Evolutionary conservation across 441 rosid genomes (phyloP).

Genomic region (Mallotus repandus): DNA sequence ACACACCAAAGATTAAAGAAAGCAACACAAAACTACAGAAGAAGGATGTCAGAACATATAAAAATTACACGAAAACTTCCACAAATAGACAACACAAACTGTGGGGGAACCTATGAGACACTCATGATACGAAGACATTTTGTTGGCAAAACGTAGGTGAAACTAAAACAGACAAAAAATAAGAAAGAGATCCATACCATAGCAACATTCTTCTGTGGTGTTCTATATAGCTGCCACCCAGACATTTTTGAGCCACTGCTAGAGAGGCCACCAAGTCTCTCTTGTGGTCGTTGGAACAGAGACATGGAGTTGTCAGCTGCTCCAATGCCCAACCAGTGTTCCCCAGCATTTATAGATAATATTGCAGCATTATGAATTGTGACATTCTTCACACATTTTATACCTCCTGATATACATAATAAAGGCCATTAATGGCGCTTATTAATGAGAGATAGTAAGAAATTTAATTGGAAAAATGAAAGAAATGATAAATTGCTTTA

Average conservation of each 20-base stretch:
- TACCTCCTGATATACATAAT: slow-evolving; percentile 52
- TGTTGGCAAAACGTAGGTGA: not conserved
- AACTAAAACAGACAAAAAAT: not conserved
- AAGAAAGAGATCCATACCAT: slow-evolving; percentile 53
- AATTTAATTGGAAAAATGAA: slow-evolving; percentile 4
- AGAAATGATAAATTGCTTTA: slow-evolving; percentile 1
- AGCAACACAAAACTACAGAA: not conserved
- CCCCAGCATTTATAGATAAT: slow-evolving; percentile 88
- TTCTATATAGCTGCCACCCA: slow-evolving; percentile 97
- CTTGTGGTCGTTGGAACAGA: slow-evolving; percentile 93
- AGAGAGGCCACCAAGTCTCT: slow-evolving; percentile 57
- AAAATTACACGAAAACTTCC: not conserved
- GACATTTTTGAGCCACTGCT: slow-evolving; percentile 70
- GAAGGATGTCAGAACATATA: not conserved
- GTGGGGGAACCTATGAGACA: not conserved
- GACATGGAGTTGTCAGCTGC: slow-evolving; percentile 99
- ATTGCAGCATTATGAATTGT: slow-evolving; percentile 74
- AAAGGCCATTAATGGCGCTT: not conserved
- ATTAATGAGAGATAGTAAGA: not conserved
- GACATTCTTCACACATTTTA: slow-evolving; percentile 86
- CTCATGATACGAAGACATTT: not conserved
- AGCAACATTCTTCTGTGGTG: slow-evolving; percentile 84
- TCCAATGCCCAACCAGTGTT: slow-evolving; percentile 91
- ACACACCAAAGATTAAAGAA: not conserved
- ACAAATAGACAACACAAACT: not conserved